phyloP scores from a whole-genome alignment of 257 asterid species.

The Nicotiana sylvestris region DNA sequence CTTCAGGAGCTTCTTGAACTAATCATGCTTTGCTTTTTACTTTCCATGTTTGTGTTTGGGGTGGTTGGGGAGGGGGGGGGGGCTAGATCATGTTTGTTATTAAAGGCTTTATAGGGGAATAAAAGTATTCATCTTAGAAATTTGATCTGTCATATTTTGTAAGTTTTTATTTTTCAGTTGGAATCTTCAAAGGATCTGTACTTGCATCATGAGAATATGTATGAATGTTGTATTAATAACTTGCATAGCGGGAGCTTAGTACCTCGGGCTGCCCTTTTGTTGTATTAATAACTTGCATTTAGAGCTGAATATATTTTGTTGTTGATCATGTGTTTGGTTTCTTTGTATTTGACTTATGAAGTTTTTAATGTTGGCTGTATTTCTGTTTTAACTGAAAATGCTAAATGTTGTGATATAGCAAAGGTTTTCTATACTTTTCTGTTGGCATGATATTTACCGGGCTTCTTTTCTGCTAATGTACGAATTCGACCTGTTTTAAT shows the following conservation, averaged over 20 bases:
- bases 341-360: not conserved
- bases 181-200: conserved; percentile 2
- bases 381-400: not conserved
- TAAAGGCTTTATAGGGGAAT: not conserved
- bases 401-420: not conserved
- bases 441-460: conserved; percentile 8
- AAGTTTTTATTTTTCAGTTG: not conserved
- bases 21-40: not conserved
- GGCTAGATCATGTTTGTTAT: not conserved
- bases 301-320: not conserved
- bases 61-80: not conserved
- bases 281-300: not conserved
- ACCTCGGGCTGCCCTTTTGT: too few species aligned
- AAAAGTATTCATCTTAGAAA: not conserved
- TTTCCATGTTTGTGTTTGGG: not conserved
- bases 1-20: not conserved
- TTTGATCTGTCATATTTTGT: not conserved
- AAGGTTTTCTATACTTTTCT: not conserved
- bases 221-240: not conserved
- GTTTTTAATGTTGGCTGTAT: not conserved
- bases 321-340: not conserved
- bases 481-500: conserved; percentile 2
- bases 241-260: not conserved
- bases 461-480: not conserved
- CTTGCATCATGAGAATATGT: not conserved